Evolutionary conservation across 768 basidiomycete species (phyloP).

Genomic region (Serendipita vermifera): DNA sequence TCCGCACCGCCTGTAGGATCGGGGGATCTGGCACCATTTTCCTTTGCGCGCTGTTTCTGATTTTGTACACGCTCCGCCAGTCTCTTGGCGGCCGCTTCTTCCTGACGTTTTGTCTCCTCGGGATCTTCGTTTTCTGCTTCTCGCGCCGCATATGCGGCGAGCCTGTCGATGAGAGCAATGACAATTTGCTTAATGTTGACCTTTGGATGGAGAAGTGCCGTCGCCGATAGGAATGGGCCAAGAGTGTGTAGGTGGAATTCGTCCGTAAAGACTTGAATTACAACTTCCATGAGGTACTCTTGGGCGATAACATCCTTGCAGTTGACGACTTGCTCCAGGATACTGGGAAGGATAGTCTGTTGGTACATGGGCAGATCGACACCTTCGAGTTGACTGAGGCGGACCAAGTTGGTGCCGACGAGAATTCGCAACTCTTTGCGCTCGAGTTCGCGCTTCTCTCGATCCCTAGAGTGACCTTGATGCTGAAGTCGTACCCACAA

Average conservation of each 20-base stretch:
- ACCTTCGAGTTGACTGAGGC: constrained; percentile 88
- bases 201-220: constrained; percentile 91
- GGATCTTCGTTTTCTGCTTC: constrained; percentile 96
- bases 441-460: constrained; percentile 95
- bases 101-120: constrained; percentile 83
- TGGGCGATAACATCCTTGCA: constrained; percentile 99
- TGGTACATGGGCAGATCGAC: constrained; percentile 92
- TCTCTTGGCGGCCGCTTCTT: constrained; percentile 81
- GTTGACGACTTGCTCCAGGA: constrained; percentile 93
- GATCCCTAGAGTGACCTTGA: constrained; percentile 90
- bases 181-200: constrained; percentile 99
- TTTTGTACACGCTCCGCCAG: constrained; percentile 75
- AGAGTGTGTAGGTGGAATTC: constrained; percentile 95
- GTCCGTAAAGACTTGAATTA: constrained; percentile 98
- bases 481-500: constrained; percentile 98
- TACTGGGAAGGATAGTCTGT: constrained; percentile 71
- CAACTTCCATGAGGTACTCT: constrained; percentile 98
- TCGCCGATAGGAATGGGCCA: constrained; percentile 91
- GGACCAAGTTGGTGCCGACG: constrained; percentile 95
- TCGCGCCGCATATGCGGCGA: constrained; percentile 90
- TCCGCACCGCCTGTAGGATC: constrained; percentile 20
- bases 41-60: constrained; percentile 52
- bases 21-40: constrained; percentile 32
- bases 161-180: constrained; percentile 89
- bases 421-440: constrained; percentile 88